phyloP scores from a whole-genome alignment of 108 stramenopile species.

The Nannochloropsis oceanica region DNA sequence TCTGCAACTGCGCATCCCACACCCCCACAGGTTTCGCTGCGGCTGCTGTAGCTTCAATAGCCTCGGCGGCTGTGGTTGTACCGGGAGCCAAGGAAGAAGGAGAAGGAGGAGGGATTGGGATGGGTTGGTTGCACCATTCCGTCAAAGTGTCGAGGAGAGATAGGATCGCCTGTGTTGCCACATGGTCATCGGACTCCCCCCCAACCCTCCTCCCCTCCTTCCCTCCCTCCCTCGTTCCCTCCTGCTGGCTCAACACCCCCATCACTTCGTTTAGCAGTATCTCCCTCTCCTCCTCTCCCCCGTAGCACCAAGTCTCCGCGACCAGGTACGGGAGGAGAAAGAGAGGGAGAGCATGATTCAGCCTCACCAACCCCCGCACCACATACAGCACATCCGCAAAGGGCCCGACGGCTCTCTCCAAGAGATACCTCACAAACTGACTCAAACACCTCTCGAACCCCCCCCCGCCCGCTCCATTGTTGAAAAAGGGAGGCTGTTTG shows the following conservation, averaged over 20 bases:
- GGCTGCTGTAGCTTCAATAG: not conserved
- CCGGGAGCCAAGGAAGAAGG: not conserved
- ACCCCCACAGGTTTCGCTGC: not conserved
- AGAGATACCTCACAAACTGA: not conserved
- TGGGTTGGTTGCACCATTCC: not conserved
- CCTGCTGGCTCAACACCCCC: not conserved
- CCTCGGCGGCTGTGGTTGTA: not conserved
- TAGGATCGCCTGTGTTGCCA: not conserved
- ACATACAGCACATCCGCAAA: not conserved
- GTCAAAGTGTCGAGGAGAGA: not conserved
- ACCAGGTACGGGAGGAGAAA: not conserved
- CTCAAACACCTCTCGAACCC: not conserved
- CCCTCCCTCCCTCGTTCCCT: not conserved
- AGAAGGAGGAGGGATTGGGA: no score
- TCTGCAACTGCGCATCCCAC: not conserved
- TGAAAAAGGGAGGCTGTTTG: not conserved
- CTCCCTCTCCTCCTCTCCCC: not conserved
- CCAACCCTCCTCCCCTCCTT: not conserved
- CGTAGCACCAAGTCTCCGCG: not conserved
- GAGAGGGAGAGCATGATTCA: not conserved
- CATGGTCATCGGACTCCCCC: not conserved
- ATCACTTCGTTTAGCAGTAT: not conserved
- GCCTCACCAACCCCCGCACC: not conserved
- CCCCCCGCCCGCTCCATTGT: not conserved
- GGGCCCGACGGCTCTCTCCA: not conserved